Percentiles rank a stretch among this genome's conserved stretches.
Conservation (phyloP, 192 early-diverging fungal genomes). For the Ambispora gerdemannii region DNA sequence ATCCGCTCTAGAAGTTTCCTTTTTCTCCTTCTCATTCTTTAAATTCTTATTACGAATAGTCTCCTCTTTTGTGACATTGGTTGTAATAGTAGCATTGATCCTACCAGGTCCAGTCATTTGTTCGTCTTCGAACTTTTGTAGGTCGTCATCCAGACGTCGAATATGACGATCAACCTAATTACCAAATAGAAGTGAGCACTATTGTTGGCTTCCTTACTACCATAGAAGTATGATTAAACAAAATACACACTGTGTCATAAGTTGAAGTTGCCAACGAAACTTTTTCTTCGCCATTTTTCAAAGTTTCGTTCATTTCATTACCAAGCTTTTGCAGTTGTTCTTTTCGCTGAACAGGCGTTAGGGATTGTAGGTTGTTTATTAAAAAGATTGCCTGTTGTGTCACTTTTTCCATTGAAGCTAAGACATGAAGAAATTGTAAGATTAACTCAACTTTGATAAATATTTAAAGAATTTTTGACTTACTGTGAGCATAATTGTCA, state of each 20-base stretch:
- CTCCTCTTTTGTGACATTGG: conserved; percentile 32
- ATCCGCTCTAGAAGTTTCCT: conserved; percentile 7
- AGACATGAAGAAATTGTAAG: background rate
- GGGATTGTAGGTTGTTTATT: conserved; percentile 58
- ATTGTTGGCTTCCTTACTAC: background rate
- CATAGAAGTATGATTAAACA: background rate
- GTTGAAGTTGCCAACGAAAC: conserved; percentile 90
- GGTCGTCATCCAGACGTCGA: conserved; percentile 84
- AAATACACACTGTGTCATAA: conserved; percentile 75
- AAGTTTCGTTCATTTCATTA: conserved; percentile 62
- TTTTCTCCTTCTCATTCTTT: conserved; percentile 33
- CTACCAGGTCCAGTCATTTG: conserved; percentile 66
- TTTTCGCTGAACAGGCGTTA: conserved; percentile 52
- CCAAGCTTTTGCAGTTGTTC: conserved; percentile 53
- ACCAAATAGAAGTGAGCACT: background rate
- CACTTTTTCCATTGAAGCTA: conserved; percentile 71
- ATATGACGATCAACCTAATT: conserved; percentile 82
- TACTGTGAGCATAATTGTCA: conserved; percentile 72
- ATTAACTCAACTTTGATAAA: background rate
- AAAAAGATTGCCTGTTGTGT: conserved; percentile 68
- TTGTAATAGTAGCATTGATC: conserved; percentile 35
- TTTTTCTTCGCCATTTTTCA: conserved; percentile 91
- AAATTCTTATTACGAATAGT: conserved; percentile 46
- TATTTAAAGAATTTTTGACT: background rate
- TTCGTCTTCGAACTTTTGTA: conserved; percentile 88